Percentiles rank a stretch among this genome's conserved stretches.
These are phyloP conservation scores for Danielia oregonensis DNA, from an alignment of 805 yeast genomes.

Conservation along the genomic window DNA sequence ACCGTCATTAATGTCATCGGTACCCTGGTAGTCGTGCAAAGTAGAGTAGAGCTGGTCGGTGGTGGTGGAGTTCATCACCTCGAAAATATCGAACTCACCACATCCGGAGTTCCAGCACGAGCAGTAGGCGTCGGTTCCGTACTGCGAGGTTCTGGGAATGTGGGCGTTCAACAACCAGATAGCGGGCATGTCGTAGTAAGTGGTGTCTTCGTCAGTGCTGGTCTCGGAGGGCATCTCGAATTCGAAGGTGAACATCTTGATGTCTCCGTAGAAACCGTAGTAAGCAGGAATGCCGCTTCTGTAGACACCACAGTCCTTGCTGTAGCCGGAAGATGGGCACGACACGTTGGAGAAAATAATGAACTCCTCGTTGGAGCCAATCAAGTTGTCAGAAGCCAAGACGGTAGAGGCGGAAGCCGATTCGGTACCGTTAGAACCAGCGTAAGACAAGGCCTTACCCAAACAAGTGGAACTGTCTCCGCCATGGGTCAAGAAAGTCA, in stretches of 20 bases:
- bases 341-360: conserved; percentile 54
- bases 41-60: conserved; percentile 57
- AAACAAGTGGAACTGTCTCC: conserved; percentile 61
- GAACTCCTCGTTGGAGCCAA: conserved; percentile 58
- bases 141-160: conserved; percentile 74
- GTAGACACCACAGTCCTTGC: conserved; percentile 70
- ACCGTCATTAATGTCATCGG: conserved; percentile 59
- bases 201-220: conserved; percentile 18
- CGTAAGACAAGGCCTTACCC: conserved; percentile 65
- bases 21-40: conserved; percentile 74
- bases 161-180: conserved; percentile 73
- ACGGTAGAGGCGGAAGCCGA: conserved; percentile 45
- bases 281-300: conserved; percentile 71
- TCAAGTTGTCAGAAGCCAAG: conserved; percentile 44
- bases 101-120: conserved; percentile 78
- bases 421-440: conserved; percentile 52
- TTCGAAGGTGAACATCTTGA: conserved; percentile 70
- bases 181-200: conserved; percentile 61
- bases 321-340: conserved; percentile 53
- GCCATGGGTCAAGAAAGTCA: conserved; percentile 63
- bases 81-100: conserved; percentile 77
- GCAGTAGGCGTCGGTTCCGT: conserved; percentile 56
- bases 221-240: conserved; percentile 63
- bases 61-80: conserved; percentile 63
- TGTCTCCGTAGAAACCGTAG: conserved; percentile 64